Evolutionary conservation across 495 filamentous ascomycete species (phyloP).

Genomic region (Sordaria brevicollis): DNA sequence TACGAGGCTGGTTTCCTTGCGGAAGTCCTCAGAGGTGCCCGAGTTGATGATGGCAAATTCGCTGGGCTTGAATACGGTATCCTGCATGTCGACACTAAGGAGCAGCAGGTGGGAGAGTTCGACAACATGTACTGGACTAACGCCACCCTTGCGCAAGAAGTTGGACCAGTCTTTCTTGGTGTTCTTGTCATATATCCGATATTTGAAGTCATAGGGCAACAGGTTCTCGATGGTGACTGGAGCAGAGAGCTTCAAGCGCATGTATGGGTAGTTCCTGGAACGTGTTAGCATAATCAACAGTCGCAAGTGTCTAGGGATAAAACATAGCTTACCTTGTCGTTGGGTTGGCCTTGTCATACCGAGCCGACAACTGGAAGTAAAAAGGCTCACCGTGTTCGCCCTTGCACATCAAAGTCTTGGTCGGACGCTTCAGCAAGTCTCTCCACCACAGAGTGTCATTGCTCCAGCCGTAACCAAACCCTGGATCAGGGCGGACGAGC

Average conservation of each 20-base stretch:
- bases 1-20: conserved; percentile 65
- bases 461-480: conserved; percentile 94
- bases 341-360: conserved; percentile 69
- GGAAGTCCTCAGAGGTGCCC: conserved; percentile 76
- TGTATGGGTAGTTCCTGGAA: conserved; percentile 77
- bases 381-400: conserved; percentile 81
- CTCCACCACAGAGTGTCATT: conserved; percentile 83
- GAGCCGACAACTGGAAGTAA: conserved; percentile 90
- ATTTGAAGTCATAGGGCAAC: conserved; percentile 96
- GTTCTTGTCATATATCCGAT: conserved; percentile 95
- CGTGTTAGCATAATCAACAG: conserved; percentile 14
- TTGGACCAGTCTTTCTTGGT: conserved; percentile 98
- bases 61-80: conserved; percentile 87
- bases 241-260: conserved; percentile 81
- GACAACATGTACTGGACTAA: conserved; percentile 94
- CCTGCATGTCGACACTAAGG: conserved; percentile 90
- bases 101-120: conserved; percentile 88
- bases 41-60: conserved; percentile 96
- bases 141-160: conserved; percentile 88
- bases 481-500: conserved; percentile 87
- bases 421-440: conserved; percentile 74
- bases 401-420: conserved; percentile 73
- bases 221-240: conserved; percentile 92
- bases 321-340: conserved; percentile 47
- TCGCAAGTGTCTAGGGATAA: background rate